Evolutionary conservation across 73 alveolate species (phyloP), one percentile per base, ranked within the genome.

Genomic region (Paramecium octaurelia): DNA sequence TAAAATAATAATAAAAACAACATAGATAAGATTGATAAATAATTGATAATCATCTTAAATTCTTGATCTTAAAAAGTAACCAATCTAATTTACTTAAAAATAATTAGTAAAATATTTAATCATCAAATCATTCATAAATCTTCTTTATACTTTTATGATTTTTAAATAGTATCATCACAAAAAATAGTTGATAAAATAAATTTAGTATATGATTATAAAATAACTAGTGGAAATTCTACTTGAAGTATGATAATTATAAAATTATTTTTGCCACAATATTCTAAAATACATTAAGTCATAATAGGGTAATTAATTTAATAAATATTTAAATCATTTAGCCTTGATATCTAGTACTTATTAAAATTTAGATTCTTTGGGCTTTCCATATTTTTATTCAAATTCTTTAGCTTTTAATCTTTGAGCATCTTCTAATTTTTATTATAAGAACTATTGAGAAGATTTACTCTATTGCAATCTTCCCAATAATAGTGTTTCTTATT

Each of bases 361-460:
- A 42, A 75, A 75, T 8, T 75, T 75, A 3, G 64, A 35, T 75
- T 75, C 88, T 20, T 75, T 75, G 2, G 88, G 88, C 11, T 75
- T 75, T 7, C 88, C 88, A 75, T 75, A 75, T 75, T 75, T 75
- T 75, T 35, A 75, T 75, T 75, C 88, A 75, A 38, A 75, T 20
- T 75, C 88, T 75, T 75, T 75, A 0, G 60, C 14, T 6, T 42
- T 75, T 38, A 75, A 42, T 75, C 34, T 75, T 34, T 12, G 11
- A 4, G 88, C 88, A 75, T 75, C 88, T n/a, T 75, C 34, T 75
- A 75, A 38, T 75, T 75, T 21, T 38, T 75, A 75, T 36, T 20
- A 38, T 35, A 75, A 14, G 18, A 38, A 38, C 10, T 75, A 75
- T 38, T 75, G 8, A 29, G 34, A 38, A 31, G 58, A 42, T 6